Evolutionary conservation across 2,329 filamentous ascomycete species (phyloP), one percentile per base, ranked within the genome.

Genomic region (Cladobotryum protrusum): DNA sequence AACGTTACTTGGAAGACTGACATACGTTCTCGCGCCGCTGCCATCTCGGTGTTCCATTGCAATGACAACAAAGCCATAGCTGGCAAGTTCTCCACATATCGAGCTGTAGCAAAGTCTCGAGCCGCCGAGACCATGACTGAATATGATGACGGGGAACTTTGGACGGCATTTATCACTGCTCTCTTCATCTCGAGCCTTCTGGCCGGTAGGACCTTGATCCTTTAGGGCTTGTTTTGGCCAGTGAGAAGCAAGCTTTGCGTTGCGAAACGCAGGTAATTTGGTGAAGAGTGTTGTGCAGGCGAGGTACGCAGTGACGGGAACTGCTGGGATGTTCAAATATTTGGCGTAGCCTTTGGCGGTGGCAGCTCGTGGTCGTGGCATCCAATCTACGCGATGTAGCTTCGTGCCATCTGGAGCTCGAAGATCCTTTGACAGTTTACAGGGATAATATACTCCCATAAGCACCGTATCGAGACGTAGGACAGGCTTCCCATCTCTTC

Each of bases 41-140:
- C 83, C 82, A 60, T 86, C 82, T 24, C 82, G 67, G 61, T 86
- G 82, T 63, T 87, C 82, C 19, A 86, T 59, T 0, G 81, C 80
- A 33, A 81, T 75, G 0, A 86, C 81, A 1, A 86, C 69, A 56
- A 85, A 83, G 0, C 82, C 81, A 56, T 83, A 81, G 59, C 79
- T 83, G 0, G 82, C 82, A 55, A 86, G 78, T 55, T 86, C 81
- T 7, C 82, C 80, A 56, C 82, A 86, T 2, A 86, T 69, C 14
- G 75, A 74, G 15, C 78, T 82, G 58, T 83, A 85, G 54, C 76
- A 77, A 2, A 81, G 84, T 43, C 81, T 68, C 2, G 79, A 83
- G 0, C 81, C 82, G 5, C 82, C 81, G 5, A 86, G 65, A 0
- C 83, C 83, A 62, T 86, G 83, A 57, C 79, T 83, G 63, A 87